Evolutionary conservation across 73 alveolate species (phyloP), one percentile per base, ranked within the genome.

Genomic region (Paramecium tetraurelia): DNA sequence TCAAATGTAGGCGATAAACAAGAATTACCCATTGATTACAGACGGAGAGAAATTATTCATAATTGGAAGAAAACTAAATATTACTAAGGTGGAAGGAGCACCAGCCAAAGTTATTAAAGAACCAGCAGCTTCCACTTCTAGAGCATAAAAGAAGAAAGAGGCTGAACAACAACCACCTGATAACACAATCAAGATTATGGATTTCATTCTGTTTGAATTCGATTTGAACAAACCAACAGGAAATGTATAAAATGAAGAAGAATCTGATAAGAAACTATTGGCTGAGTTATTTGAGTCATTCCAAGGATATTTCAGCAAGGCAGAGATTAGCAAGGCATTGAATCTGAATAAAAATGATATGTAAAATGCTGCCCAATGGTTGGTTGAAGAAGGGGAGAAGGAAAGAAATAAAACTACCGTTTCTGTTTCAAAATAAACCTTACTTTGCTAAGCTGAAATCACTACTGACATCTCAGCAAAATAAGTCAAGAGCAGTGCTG

Each of bases 21-120:
- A 95, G 76, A 86, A 96, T 80, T 96, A 93, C 59, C 99, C 99
- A 24, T 83, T 96, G 53, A 92, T 96, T 10, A 86, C 97, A 46
- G 98, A 96, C 83, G 99, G 99, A 18, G 95, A 96, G 48, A 63
- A 72, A 46, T 86, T 96, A 59, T 96, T 76, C 44, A 94, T 96
- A 59, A 93, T 96, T 36, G 97, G 97, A 9, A 94, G 95, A 93
- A 84, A 92, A 71, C 20, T 96, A 3, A 85, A 76, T 59, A 86
- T 59, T 20, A 36, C 75, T 7, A 77, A 48, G 24, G 12, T 43
- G 43, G 75, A 72, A 63, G 84, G 85, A 83, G 84, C 33, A 6
- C 46, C 50, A 58, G 92, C 33, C 3, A 95, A 84, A 85, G 59
- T 14, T 11, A 80, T 12, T 36, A 92, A 38, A 38, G 77, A 93